Percentiles rank a stretch among this genome's conserved stretches.
Evolutionary conservation across 2,329 filamentous ascomycete genomes (phyloP).

Genomic region (Claviceps sp.): DNA sequence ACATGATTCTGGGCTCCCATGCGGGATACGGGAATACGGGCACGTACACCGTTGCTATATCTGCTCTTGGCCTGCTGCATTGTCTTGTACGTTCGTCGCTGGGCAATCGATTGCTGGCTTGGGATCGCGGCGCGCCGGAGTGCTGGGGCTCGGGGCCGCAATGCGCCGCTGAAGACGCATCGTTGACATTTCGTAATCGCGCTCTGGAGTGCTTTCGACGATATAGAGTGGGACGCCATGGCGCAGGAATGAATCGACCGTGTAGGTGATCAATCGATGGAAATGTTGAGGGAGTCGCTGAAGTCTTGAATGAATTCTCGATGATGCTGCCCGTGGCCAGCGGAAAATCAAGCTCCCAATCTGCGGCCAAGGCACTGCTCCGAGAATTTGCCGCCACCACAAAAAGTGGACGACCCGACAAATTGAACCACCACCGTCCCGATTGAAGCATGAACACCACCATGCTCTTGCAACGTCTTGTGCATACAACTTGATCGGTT

Average conservation of each 20-base stretch:
- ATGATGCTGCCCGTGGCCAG: neutral
- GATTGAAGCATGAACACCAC: neutral
- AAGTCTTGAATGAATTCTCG: neutral
- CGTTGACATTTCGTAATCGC: constrained; percentile 23
- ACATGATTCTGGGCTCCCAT: neutral
- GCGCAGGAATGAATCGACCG: neutral
- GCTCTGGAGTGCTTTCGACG: constrained; percentile 23
- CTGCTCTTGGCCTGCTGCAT: constrained; percentile 47
- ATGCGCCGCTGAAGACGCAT: constrained; percentile 25
- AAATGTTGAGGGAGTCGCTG: neutral
- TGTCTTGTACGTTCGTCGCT: constrained; percentile 34
- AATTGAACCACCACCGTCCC: neutral
- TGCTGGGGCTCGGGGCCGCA: constrained; percentile 23
- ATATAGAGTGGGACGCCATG: constrained; percentile 23
- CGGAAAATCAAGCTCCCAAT: too few species aligned
- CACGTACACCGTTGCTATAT: constrained; percentile 40
- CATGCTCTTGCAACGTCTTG: neutral
- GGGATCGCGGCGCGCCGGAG: constrained; percentile 18
- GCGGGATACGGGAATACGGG: neutral
- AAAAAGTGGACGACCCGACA: neutral
- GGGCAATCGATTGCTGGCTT: constrained; percentile 21
- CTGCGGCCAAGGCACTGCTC: too few species aligned
- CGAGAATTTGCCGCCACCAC: neutral
- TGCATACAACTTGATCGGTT: neutral
- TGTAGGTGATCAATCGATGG: neutral